A percentile compares a stretch with the other conserved stretches of the same genome.
Conservation (phyloP, 2,329 filamentous ascomycete genomes). For the Fusarium begoniae region DNA sequence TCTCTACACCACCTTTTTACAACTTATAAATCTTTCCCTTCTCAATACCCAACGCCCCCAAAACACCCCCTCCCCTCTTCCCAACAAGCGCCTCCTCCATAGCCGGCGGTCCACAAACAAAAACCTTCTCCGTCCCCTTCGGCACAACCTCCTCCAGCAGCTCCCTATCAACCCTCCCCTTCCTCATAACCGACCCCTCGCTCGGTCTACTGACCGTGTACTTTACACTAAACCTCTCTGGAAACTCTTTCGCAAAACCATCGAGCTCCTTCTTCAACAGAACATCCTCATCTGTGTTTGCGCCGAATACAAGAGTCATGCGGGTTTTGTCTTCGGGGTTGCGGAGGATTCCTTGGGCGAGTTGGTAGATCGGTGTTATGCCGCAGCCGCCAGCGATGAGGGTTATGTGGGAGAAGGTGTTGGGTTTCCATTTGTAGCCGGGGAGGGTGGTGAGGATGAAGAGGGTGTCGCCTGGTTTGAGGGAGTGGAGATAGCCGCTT, state of each 20-base stretch:
- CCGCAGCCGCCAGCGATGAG: constrained; percentile 77
- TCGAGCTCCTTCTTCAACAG: constrained; percentile 65
- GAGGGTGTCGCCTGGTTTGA: constrained; percentile 69
- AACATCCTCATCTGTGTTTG: constrained; percentile 71
- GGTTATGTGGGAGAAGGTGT: constrained; percentile 61
- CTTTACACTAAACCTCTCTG: constrained; percentile 64
- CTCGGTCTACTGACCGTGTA: constrained; percentile 65
- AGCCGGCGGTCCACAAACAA: constrained; percentile 73
- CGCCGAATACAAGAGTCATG: constrained; percentile 72
- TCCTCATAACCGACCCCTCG: constrained; percentile 53
- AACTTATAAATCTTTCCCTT: constrained; percentile 69
- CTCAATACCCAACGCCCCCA: constrained; percentile 63
- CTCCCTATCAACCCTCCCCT: constrained; percentile 67
- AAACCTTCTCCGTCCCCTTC: constrained; percentile 61
- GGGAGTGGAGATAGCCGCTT: constrained; percentile 71
- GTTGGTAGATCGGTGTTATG: constrained; percentile 76
- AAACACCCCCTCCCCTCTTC: constrained; percentile 56
- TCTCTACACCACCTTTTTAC: constrained; percentile 36
- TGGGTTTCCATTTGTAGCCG: constrained; percentile 64
- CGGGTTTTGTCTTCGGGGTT: constrained; percentile 70
- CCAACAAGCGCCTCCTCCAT: constrained; percentile 70
- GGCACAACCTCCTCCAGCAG: constrained; percentile 61
- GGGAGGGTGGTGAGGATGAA: constrained; percentile 65
- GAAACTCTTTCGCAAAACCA: constrained; percentile 58
- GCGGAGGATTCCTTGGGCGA: constrained; percentile 68